These are phyloP conservation scores for Aspergillus sp. DNA, from an alignment of 2,329 filamentous ascomycete genomes.

Conservation along the genomic window DNA sequence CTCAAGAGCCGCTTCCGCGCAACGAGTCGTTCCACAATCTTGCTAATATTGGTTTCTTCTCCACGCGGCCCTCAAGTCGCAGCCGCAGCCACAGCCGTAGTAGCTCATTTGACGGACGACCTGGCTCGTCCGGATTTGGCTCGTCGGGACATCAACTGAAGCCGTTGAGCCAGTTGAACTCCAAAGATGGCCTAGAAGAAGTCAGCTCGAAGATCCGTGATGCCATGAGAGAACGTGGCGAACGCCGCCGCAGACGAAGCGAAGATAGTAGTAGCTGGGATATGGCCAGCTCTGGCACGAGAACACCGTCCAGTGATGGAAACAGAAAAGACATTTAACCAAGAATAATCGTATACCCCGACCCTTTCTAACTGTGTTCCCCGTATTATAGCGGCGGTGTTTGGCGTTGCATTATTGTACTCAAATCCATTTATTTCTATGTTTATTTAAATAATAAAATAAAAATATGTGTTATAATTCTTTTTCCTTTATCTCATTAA, in stretches of 20 bases:
- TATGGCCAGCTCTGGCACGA: constrained; percentile 32
- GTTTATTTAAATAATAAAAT: too few species aligned
- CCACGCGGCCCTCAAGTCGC: constrained; percentile 79
- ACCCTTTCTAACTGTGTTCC: neutral
- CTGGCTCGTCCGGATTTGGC: constrained; percentile 37
- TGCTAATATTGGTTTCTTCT: constrained; percentile 81
- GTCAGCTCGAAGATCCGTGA: constrained; percentile 78
- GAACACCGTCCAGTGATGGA: constrained; percentile 33
- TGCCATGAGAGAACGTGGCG: constrained; percentile 75
- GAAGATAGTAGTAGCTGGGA: constrained; percentile 39
- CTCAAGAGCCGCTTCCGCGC: constrained; percentile 59
- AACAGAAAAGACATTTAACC: constrained; percentile 30
- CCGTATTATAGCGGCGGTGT: constrained; percentile 14
- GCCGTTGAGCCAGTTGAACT: constrained; percentile 63
- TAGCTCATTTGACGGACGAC: constrained; percentile 61
- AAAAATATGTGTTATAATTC: too few species aligned
- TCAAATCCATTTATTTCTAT: too few species aligned
- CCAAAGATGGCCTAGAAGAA: constrained; percentile 70
- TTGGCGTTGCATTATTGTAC: constrained; percentile 8
- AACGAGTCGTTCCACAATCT: constrained; percentile 96
- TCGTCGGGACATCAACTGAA: constrained; percentile 60
- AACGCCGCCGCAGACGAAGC: constrained; percentile 51
- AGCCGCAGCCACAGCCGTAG: constrained; percentile 67
- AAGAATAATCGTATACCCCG: constrained; percentile 2
- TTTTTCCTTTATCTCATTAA: neutral